phyloP scores from a whole-genome alignment of 2,329 filamentous ascomycete species.

The Allantophomopsis cytisporea region DNA sequence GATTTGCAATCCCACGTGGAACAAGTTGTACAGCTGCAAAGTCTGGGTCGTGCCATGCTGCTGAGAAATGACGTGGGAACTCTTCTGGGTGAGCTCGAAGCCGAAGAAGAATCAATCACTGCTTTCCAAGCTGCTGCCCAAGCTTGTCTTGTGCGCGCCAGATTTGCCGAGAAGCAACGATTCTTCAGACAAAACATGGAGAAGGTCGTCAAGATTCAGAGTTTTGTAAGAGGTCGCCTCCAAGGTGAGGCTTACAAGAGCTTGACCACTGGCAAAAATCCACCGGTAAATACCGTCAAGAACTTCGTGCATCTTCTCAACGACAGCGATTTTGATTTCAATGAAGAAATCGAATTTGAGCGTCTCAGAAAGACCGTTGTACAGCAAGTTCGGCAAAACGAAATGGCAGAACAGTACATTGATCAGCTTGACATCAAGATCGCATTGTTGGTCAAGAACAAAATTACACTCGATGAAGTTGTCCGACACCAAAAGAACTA shows the following conservation, averaged over 20 bases:
- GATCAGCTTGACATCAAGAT: conserved; percentile 99
- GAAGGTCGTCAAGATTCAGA: conserved; percentile 97
- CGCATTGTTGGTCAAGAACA: conserved; percentile 95
- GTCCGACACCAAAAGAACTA: conserved; percentile 95
- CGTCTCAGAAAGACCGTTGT: conserved; percentile 90
- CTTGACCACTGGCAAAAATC: conserved; percentile 89
- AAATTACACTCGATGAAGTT: conserved; percentile 96
- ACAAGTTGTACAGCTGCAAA: conserved; percentile 59
- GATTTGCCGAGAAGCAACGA: conserved; percentile 72
- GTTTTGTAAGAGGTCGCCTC: conserved; percentile 85
- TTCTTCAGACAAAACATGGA: conserved; percentile 97
- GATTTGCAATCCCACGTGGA: conserved; percentile 56
- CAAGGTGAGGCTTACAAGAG: conserved; percentile 98
- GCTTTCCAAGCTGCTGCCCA: conserved; percentile 64
- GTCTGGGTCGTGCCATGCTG: conserved; percentile 65
- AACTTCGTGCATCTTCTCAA: conserved; percentile 97
- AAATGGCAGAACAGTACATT: conserved; percentile 94
- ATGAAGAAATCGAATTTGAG: conserved; percentile 96
- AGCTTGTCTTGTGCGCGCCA: conserved; percentile 58
- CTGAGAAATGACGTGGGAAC: conserved; percentile 61
- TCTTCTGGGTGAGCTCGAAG: conserved; percentile 64
- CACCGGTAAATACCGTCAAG: conserved; percentile 91
- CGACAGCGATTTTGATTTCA: conserved; percentile 97
- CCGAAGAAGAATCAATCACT: conserved; percentile 64
- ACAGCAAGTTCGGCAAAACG: conserved; percentile 92